Evolutionary conservation across 805 yeast species (phyloP), one percentile per base, ranked within the genome.

Genomic region (Metschnikowia lunata): DNA sequence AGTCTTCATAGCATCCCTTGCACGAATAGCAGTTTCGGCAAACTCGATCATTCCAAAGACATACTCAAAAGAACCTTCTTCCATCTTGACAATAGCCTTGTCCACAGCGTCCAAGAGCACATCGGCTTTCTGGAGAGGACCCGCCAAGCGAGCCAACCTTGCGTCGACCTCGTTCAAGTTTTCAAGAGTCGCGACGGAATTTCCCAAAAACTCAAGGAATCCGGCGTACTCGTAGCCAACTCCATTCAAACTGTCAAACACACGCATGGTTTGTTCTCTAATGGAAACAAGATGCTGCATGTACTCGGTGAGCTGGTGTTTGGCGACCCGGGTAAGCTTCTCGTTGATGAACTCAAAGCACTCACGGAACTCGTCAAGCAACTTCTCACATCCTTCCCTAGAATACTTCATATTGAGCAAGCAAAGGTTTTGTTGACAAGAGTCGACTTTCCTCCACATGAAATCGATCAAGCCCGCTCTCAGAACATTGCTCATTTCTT

Each of bases 211-310:
- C 14, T 41, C 39, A 23, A 41, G 39, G 30, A 41, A 14, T 8
- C n/a, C 29, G 32, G 39, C 38, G 29, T 34, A 41, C 18, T 41
- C 36, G 32, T 36, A 32, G 3, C 36, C 39, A 6, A 15, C 27
- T 1, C 39, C 36, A 4, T 9, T 27, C 36, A 36, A 15, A 13
- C 13, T 8, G 27, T 35, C 36, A 26, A 41, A 31, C 4, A 32
- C 8, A 26, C 13, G 29, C n/a, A 31, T 18, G 3, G 26, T 18
- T 4, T 36, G 36, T 15, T 30, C 31, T 15, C 30, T n/a, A 10
- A 36, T n/a, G 5, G 14, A n/a, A 14, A 6, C 7, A 12, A 36
- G 18, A 8, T 10, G 18, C 9, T 23, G 31, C n/a, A 26, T 29
- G 35, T 41, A 31, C 5, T 35, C 40, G 3, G 32, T 7, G 11